Conservation (phyloP, 345 rosid genomes). For the Linum usitatissimum region DNA sequence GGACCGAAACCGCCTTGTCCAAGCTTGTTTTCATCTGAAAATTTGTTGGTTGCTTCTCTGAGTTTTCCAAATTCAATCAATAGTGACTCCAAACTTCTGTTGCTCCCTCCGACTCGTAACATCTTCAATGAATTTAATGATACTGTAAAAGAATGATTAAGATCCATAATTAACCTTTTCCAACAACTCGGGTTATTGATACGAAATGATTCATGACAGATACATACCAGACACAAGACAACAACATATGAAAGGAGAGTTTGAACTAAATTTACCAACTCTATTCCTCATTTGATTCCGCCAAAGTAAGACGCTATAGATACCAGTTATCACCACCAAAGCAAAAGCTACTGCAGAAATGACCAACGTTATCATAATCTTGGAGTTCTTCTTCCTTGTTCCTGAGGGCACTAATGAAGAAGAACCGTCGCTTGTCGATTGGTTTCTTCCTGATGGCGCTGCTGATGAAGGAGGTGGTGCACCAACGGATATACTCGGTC, state of each 20-base stretch:
- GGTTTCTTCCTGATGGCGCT: too few species aligned
- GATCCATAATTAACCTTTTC: too few species aligned
- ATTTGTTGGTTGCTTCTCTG: neutral
- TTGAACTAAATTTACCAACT: neutral
- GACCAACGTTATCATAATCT: neutral
- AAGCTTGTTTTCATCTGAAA: neutral
- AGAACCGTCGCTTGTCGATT: neutral
- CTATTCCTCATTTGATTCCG: neutral
- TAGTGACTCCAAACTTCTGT: neutral
- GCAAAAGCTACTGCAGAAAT: neutral
- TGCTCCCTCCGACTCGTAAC: neutral
- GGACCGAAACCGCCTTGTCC: slow-evolving; percentile 4
- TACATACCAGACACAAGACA: neutral
- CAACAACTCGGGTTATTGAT: too few species aligned
- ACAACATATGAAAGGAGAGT: neutral
- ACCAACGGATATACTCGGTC: neutral
- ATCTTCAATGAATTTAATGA: neutral
- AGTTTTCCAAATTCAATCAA: neutral
- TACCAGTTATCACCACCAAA: neutral
- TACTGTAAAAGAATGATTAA: too few species aligned
- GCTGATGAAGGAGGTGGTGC: neutral
- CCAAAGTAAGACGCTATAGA: neutral
- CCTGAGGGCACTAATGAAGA: neutral
- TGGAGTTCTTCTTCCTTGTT: neutral
- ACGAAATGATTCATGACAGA: too few species aligned